Evolutionary conservation across 2,329 filamentous ascomycete species (phyloP).

Genomic region (Penicillium sp.): DNA sequence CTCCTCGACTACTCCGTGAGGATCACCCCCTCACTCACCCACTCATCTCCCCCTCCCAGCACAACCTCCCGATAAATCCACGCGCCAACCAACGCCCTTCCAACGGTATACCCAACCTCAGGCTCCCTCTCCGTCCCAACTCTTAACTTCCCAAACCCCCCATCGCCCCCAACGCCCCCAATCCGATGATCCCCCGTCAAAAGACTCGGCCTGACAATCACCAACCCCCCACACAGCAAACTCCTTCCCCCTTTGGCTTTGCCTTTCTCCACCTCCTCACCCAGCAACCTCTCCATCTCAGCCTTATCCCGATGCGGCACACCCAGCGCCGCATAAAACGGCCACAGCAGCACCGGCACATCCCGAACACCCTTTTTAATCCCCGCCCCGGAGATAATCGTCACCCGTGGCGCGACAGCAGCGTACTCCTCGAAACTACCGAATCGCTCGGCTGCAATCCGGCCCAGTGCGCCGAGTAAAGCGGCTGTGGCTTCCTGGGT

Average conservation of each 20-base stretch:
- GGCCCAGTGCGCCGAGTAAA: constrained; percentile 27
- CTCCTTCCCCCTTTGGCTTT: neutral
- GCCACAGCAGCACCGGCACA: constrained; percentile 32
- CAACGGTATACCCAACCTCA: constrained; percentile 35
- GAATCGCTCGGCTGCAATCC: constrained; percentile 16
- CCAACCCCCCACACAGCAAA: constrained; percentile 17
- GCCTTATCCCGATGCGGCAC: constrained; percentile 40
- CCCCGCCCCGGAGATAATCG: constrained; percentile 37
- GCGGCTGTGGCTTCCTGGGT: constrained; percentile 32
- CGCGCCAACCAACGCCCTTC: constrained; percentile 33
- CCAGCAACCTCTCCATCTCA: constrained; percentile 34
- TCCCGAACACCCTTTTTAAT: constrained; percentile 28
- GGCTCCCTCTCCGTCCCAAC: constrained; percentile 32
- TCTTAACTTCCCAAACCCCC: constrained; percentile 21
- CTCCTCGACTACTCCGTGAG: constrained; percentile 14
- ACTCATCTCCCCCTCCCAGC: constrained; percentile 15
- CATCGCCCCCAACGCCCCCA: constrained; percentile 15
- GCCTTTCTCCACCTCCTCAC: constrained; percentile 15
- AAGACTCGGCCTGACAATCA: constrained; percentile 37
- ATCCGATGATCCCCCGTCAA: constrained; percentile 33
- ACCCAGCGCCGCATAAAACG: constrained; percentile 34
- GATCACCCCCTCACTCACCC: constrained; percentile 25
- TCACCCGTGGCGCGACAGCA: constrained; percentile 24
- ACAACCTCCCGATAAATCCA: constrained; percentile 36
- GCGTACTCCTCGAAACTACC: constrained; percentile 2